Percentiles rank a stretch among this genome's conserved stretches.
These are phyloP conservation scores for Ormosia semicastrata DNA, from an alignment of 306 rosid genomes.

Conservation along the genomic window DNA sequence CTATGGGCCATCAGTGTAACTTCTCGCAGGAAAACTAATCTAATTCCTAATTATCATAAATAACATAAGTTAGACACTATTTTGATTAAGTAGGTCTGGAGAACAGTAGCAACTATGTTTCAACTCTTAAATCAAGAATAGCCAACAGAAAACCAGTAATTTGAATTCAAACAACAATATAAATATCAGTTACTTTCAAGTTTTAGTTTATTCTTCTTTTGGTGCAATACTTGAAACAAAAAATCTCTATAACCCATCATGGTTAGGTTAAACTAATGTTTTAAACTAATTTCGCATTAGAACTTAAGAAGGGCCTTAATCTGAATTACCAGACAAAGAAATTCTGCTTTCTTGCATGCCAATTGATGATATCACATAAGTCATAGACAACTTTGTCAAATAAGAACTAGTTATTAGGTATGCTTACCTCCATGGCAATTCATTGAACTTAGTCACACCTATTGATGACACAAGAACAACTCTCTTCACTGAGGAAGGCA, in stretches of 20 bases:
- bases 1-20: neutral
- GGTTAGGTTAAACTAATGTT: neutral
- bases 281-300: neutral
- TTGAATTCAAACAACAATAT: neutral
- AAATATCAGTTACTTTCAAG: neutral
- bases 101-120: neutral
- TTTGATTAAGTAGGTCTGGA: neutral
- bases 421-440: conserved; percentile 94
- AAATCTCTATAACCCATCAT: neutral
- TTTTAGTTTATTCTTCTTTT: neutral
- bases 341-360: conserved; percentile 2
- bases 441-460: conserved; percentile 92
- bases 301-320: neutral
- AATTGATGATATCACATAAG: neutral
- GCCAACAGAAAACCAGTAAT: neutral
- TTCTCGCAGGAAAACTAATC: neutral
- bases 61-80: neutral
- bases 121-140: neutral
- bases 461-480: conserved; percentile 91
- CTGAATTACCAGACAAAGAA: neutral
- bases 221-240: neutral
- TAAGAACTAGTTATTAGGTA: conserved; percentile 17
- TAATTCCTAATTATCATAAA: neutral
- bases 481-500: conserved; percentile 79
- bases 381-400: conserved; percentile 2